A percentile compares a stretch with the other conserved stretches of the same genome.
Conservation (phyloP, 1,284 basidiomycete genomes). For the Ceratobasidium sp. region DNA sequence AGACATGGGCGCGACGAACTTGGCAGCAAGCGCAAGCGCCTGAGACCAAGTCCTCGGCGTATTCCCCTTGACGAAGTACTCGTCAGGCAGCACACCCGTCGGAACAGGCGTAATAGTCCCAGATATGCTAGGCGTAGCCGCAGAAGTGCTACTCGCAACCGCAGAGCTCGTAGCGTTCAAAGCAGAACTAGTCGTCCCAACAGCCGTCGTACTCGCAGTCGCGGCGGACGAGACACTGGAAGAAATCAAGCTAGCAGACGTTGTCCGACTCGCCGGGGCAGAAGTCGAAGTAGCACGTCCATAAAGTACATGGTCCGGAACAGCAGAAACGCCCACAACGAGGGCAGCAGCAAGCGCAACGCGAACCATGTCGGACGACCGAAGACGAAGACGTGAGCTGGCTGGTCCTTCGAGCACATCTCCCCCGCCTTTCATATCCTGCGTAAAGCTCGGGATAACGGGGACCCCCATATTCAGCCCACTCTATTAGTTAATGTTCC, state of each 20-base stretch:
- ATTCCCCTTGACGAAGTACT: slow-evolving; percentile 28
- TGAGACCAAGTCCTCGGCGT: slow-evolving; percentile 37
- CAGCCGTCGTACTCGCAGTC: neutral
- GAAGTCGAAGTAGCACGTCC: slow-evolving; percentile 31
- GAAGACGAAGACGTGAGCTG: neutral
- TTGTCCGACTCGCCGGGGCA: neutral
- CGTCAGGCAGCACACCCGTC: slow-evolving; percentile 22
- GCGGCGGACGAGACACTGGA: neutral
- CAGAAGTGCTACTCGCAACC: no score
- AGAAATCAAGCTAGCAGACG: neutral
- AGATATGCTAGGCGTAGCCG: neutral
- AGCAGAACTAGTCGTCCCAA: neutral
- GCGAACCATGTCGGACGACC: slow-evolving; percentile 31
- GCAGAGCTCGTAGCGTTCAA: neutral
- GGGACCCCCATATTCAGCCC: neutral
- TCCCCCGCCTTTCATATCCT: slow-evolving; percentile 30
- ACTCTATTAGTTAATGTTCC: slow-evolving; percentile 2
- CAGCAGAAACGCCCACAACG: slow-evolving; percentile 25
- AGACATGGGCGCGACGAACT: slow-evolving; percentile 35
- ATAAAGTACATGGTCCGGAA: slow-evolving; percentile 6
- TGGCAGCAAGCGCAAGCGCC: slow-evolving; percentile 29
- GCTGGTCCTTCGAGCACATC: neutral
- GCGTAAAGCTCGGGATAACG: slow-evolving; percentile 2
- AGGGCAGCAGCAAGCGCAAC: slow-evolving; percentile 37
- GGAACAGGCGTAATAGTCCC: slow-evolving; percentile 23